A percentile compares a stretch with the other conserved stretches of the same genome.
phyloP scores from a whole-genome alignment of 2,329 filamentous ascomycete genomes.

The Pseudogymnoascus sp. region DNA sequence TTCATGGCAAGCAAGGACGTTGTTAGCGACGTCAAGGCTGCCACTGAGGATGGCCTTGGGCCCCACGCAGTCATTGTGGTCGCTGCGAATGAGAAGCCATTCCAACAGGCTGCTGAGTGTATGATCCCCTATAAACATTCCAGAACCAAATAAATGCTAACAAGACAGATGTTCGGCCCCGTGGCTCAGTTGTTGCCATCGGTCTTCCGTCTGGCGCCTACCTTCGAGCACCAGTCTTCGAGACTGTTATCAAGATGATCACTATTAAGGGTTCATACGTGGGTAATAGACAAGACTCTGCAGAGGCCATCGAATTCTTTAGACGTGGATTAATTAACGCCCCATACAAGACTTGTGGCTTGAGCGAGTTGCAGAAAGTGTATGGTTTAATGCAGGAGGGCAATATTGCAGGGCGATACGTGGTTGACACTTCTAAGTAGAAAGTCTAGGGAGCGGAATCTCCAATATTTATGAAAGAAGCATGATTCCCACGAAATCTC shows the following conservation, averaged over 20 bases:
- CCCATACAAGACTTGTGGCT: conserved; percentile 76
- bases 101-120: conserved; percentile 76
- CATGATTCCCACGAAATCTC: not conserved
- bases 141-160: conserved; percentile 4
- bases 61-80: conserved; percentile 83
- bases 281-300: conserved; percentile 79
- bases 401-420: conserved; percentile 67
- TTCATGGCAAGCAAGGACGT: conserved; percentile 69
- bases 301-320: conserved; percentile 88
- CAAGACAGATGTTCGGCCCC: conserved; percentile 67
- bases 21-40: conserved; percentile 73
- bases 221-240: conserved; percentile 78
- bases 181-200: conserved; percentile 78
- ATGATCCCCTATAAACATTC: not conserved
- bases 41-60: conserved; percentile 73
- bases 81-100: conserved; percentile 81
- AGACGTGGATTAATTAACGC: conserved; percentile 75
- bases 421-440: conserved; percentile 64
- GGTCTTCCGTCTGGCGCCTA: conserved; percentile 75
- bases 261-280: conserved; percentile 89
- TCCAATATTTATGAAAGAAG: not conserved
- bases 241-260: conserved; percentile 84
- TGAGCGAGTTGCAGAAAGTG: conserved; percentile 70
- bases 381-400: conserved; percentile 65
- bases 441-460: not conserved